Conservation (phyloP, 805 yeast species). For the Jamesozyma lodderae region DNA sequence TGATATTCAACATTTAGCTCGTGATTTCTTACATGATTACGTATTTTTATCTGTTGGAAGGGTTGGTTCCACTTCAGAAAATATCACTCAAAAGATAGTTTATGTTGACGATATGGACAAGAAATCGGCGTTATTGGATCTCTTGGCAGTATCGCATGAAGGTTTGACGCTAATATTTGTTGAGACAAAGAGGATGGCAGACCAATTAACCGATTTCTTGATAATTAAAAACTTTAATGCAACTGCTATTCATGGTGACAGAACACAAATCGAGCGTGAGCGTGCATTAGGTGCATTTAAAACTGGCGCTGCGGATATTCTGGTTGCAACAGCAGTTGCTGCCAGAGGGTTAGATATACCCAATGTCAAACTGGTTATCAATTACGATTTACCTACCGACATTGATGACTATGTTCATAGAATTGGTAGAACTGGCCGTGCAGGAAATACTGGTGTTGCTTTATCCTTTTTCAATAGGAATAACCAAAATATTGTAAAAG, state of each 20-base stretch:
- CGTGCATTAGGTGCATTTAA: slow-evolving; percentile 88
- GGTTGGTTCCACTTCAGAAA: slow-evolving; percentile 97
- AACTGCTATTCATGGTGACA: slow-evolving; percentile 97
- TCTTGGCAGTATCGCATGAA: slow-evolving; percentile 64
- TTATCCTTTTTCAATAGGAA: slow-evolving; percentile 95
- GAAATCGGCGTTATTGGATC: slow-evolving; percentile 78
- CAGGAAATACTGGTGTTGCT: slow-evolving; percentile 96
- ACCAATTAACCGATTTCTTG: slow-evolving; percentile 82
- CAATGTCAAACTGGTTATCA: slow-evolving; percentile 92
- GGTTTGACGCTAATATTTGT: slow-evolving; percentile 90
- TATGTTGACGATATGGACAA: slow-evolving; percentile 90
- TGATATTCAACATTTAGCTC: slow-evolving; percentile 91
- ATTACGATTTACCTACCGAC: slow-evolving; percentile 92
- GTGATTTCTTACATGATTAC: slow-evolving; percentile 92
- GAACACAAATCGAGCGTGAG: slow-evolving; percentile 95
- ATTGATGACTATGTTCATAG: slow-evolving; percentile 98
- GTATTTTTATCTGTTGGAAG: slow-evolving; percentile 94
- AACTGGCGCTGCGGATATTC: slow-evolving; percentile 79
- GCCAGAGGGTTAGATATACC: slow-evolving; percentile 99
- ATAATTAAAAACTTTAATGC: slow-evolving; percentile 85
- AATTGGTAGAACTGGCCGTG: slow-evolving; percentile 99
- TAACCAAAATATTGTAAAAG: slow-evolving; percentile 80
- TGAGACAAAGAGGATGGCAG: slow-evolving; percentile 98
- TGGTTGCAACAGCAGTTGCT: slow-evolving; percentile 98
- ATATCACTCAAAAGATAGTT: slow-evolving; percentile 85